Base-by-base conservation (phyloP, 2,329 filamentous ascomycete species). In the Ophiocordyceps robertsii region DNA sequence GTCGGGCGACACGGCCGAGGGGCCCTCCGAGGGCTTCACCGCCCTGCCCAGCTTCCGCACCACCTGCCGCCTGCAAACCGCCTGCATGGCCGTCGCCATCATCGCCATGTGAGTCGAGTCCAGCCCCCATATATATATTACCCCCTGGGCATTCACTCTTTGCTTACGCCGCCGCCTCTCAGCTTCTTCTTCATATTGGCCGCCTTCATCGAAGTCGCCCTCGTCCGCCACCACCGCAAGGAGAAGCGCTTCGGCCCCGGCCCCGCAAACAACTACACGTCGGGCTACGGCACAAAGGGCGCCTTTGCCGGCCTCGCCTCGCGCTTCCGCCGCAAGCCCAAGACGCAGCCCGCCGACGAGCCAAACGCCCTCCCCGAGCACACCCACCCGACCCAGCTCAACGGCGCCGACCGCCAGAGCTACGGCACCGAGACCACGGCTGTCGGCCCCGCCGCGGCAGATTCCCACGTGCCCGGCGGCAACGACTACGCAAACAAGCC, bases 161-260 rank as follows among this genome's bases (percentile, higher is more conserved):
- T 27, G 24, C 24, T 27, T 2, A 27, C 24, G 6, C 9, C 7
- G 5, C 10, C n/a, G n/a, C n/a, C n/a, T n/a, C 13, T 6, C 36
- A 84, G 79, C 39, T 60, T 84, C 65, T 79, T 90, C 62, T 92
- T 90, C 70, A 56, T 86, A 53, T 56, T 85, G 55, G 85, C 84
- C 40, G 77, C 84, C 41, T 57, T 80, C 44, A 68, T 83, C 48
- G 84, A 90, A 55, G 49, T 86, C 40, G 68, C 72, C 40, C 73
- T 90, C 38, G 74, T 75, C 52, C 77, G 80, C 46, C 71, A 84
- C 60, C 82, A 84, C 68, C 77, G 79, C 64, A 80, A 79, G 53
- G 80, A 85, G 64, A 84, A 83, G 67, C 75, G 76, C 42, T 84
- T 74, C 57, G 81, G 82, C 13, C 81, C 62, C 38, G 44, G 54